Conservation (phyloP, 2,329 filamentous ascomycete species). For the Clarireedia sp. region DNA sequence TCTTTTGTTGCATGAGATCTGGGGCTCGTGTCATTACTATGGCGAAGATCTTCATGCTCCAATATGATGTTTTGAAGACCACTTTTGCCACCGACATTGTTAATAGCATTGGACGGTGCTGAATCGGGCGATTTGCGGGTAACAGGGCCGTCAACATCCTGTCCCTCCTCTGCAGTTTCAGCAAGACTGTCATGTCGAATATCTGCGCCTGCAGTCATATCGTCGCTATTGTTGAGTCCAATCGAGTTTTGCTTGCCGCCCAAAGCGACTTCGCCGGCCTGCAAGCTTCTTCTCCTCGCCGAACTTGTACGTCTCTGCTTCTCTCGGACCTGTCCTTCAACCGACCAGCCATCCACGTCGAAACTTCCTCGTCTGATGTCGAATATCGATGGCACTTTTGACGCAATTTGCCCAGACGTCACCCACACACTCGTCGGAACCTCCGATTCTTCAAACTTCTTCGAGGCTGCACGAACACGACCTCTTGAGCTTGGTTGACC, state of each 20-base stretch:
- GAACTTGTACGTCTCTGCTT: conserved; percentile 23
- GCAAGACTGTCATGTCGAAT: conserved; percentile 18
- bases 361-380: conserved; percentile 28
- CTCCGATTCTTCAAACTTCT: conserved; percentile 38
- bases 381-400: conserved; percentile 23
- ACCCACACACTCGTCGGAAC: conserved; percentile 41
- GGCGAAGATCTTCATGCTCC: neutral
- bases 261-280: conserved; percentile 10
- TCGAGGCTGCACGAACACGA: conserved; percentile 26
- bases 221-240: conserved; percentile 9
- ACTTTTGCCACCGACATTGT: neutral
- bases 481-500: conserved; percentile 17
- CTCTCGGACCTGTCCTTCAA: conserved; percentile 26
- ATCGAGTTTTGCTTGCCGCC: conserved; percentile 12
- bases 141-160: neutral
- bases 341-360: conserved; percentile 26
- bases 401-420: conserved; percentile 38
- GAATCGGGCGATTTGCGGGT: neutral
- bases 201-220: conserved; percentile 6
- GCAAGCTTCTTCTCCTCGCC: conserved; percentile 16
- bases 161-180: conserved; percentile 17
- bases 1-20: conserved; percentile 14
- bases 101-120: neutral
- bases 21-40: conserved; percentile 20
- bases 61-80: neutral